Evolutionary conservation across 2,329 filamentous ascomycete genomes (phyloP).

Genomic region (Teratosphaeria gauchensis): DNA sequence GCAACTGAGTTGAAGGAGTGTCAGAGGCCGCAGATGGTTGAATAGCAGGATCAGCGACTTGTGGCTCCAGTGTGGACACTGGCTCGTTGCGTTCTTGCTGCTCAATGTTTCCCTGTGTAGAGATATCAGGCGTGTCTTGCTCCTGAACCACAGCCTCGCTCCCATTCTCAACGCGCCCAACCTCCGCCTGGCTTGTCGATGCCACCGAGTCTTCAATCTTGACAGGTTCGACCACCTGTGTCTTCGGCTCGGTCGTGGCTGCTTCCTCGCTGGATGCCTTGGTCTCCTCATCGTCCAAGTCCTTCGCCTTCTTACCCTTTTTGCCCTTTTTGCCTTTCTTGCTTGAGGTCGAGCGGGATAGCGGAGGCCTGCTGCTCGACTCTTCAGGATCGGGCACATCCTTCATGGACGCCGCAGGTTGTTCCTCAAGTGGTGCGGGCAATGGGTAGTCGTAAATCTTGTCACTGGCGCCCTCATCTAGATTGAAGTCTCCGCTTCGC

Average conservation of each 20-base stretch:
- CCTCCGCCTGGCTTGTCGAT: neutral
- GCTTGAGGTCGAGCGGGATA: conserved; percentile 3
- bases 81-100: neutral
- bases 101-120: neutral
- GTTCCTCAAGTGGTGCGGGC: neutral
- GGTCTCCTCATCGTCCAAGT: neutral
- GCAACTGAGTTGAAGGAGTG: neutral
- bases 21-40: neutral
- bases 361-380: neutral
- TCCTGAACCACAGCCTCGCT: neutral
- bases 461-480: neutral
- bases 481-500: neutral
- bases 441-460: neutral
- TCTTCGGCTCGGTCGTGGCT: neutral
- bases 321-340: conserved; percentile 18
- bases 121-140: neutral
- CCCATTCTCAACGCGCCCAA: neutral
- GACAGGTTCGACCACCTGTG: neutral
- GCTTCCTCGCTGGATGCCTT: neutral
- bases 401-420: neutral
- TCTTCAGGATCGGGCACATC: neutral
- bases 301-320: conserved; percentile 13
- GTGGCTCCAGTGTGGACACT: neutral
- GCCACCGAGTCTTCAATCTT: neutral
- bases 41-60: neutral